Percentiles rank a stretch among this genome's conserved stretches.
Conservation (phyloP, 257 asterid species). For the Nicotiana knightiana region DNA sequence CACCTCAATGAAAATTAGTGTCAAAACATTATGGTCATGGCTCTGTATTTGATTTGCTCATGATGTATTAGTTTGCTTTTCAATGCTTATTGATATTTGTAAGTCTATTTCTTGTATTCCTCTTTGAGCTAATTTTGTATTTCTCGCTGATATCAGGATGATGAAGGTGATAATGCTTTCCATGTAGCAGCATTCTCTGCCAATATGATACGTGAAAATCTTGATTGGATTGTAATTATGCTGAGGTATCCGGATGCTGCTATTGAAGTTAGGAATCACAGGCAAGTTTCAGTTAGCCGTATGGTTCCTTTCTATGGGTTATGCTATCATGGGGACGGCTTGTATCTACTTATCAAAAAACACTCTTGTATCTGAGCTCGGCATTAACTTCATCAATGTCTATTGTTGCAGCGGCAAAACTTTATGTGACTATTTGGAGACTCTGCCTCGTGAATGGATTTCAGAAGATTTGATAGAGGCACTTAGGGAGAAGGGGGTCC, state of each 20-base stretch:
- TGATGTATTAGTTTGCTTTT: background rate
- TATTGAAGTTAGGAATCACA: constrained; percentile 88
- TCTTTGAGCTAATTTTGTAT: constrained; percentile 17
- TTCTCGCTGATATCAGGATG: constrained; percentile 59
- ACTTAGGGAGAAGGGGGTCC: constrained; percentile 58
- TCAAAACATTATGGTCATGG: background rate
- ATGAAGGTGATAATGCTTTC: constrained; percentile 97
- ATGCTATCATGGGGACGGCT: constrained; percentile 1
- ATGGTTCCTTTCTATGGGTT: constrained; percentile 8
- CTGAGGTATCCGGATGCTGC: constrained; percentile 82
- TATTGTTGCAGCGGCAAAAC: constrained; percentile 77
- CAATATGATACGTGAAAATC: constrained; percentile 94
- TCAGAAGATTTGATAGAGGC: constrained; percentile 93
- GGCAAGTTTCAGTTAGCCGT: constrained; percentile 46
- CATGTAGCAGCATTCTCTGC: constrained; percentile 97
- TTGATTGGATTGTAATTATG: constrained; percentile 84
- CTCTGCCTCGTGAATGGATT: constrained; percentile 98
- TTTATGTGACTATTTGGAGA: constrained; percentile 80
- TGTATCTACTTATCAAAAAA: background rate
- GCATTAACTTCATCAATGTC: constrained; percentile 10
- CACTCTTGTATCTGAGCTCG: constrained; percentile 14
- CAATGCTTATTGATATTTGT: constrained; percentile 8
- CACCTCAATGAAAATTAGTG: background rate
- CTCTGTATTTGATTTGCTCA: constrained; percentile 7
- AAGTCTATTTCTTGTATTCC: constrained; percentile 3